phyloP scores from a whole-genome alignment of 164 flowering plant genomes.

The Pachysandra terminalis region DNA sequence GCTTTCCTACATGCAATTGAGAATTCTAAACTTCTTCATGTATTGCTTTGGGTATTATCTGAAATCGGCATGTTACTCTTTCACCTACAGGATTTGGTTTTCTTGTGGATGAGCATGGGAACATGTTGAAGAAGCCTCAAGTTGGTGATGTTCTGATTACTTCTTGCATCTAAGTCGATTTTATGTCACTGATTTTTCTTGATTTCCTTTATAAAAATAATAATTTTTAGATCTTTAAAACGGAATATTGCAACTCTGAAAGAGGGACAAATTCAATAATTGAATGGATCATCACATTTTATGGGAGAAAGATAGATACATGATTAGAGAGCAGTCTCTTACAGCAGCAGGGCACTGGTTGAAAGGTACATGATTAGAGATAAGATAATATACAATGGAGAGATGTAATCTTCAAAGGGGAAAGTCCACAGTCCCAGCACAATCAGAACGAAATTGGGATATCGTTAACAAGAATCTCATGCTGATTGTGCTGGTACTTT shows the following conservation, averaged over 20 bases:
- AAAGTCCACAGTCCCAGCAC: no score
- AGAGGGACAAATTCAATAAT: neutral
- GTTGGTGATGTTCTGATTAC: slow-evolving; percentile 39
- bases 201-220: neutral
- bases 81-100: slow-evolving; percentile 82
- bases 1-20: neutral
- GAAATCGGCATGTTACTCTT: slow-evolving; percentile 9
- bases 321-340: no score
- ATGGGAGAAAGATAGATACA: no score
- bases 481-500: no score
- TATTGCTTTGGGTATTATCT: slow-evolving; percentile 5
- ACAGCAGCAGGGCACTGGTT: no score
- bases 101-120: slow-evolving; percentile 63
- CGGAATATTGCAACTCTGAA: neutral
- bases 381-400: no score
- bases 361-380: no score
- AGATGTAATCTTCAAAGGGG: no score
- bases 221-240: neutral
- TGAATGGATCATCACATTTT: neutral
- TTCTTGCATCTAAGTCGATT: slow-evolving; percentile 2
- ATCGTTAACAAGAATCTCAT: no score
- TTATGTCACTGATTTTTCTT: neutral
- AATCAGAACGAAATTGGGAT: no score
- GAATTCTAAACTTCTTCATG: neutral
- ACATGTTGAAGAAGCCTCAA: slow-evolving; percentile 82